phyloP scores from a whole-genome alignment of 2,329 filamentous ascomycete genomes.

The Diaporthe nobilis region DNA sequence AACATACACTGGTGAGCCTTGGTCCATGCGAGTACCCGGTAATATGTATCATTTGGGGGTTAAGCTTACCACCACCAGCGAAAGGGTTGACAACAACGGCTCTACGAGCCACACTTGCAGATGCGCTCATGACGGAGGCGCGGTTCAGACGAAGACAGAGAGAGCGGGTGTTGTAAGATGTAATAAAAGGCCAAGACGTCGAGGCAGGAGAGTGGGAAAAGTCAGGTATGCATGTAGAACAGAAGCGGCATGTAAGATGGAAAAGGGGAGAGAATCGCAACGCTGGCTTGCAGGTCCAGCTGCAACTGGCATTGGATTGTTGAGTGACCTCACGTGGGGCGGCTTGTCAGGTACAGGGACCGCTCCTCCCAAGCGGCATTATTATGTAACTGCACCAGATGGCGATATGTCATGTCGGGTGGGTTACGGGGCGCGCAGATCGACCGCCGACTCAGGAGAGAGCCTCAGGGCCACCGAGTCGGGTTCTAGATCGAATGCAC shows the following conservation, averaged over 20 bases:
- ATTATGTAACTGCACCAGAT: constrained; percentile 16
- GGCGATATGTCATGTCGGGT: constrained; percentile 29
- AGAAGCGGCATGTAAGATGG: constrained; percentile 38
- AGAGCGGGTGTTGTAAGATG: background rate
- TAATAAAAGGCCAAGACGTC: background rate
- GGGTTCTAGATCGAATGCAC: background rate
- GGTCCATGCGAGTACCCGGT: background rate
- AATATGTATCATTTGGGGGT: constrained; percentile 22
- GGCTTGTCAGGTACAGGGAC: constrained; percentile 27
- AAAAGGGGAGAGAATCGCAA: constrained; percentile 33
- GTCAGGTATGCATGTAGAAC: constrained; percentile 33
- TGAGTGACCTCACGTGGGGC: constrained; percentile 42
- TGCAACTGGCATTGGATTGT: constrained; percentile 35
- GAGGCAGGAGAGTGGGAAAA: constrained; percentile 1
- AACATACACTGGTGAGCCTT: constrained; percentile 46
- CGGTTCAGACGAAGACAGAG: background rate
- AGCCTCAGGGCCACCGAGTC: background rate
- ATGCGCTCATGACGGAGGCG: constrained; percentile 65
- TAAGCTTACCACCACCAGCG: constrained; percentile 60
- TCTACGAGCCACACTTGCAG: constrained; percentile 68
- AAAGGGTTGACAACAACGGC: constrained; percentile 68
- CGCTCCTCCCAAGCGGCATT: constrained; percentile 3
- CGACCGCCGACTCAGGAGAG: background rate
- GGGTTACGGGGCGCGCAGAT: constrained; percentile 17
- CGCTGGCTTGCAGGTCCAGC: constrained; percentile 28